Evolutionary conservation across 352 stramenopile species (phyloP).

Genomic region (Chrysophaeum taylorii): DNA sequence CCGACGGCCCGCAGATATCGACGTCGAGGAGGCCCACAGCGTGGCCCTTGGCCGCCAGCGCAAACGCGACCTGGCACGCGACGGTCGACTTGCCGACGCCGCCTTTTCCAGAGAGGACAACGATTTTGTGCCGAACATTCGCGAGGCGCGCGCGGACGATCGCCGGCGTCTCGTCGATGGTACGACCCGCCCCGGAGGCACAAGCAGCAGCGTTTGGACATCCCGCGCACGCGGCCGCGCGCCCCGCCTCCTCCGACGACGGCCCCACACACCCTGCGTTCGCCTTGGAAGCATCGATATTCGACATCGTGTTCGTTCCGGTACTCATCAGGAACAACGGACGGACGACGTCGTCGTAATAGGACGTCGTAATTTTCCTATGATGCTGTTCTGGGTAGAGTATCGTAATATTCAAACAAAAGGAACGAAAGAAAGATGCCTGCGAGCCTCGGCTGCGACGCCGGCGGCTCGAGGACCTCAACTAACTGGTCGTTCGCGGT

Average conservation of each 20-base stretch:
- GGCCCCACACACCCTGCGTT: slow-evolving; percentile 86
- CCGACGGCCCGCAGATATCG: slow-evolving; percentile 96
- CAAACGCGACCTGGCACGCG: slow-evolving; percentile 92
- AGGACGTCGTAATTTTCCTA: too few species aligned
- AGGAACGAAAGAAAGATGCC: too few species aligned
- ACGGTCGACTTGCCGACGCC: slow-evolving; percentile 98
- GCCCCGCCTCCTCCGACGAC: slow-evolving; percentile 81
- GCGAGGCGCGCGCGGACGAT: slow-evolving; percentile 49
- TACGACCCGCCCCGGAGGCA: slow-evolving; percentile 50
- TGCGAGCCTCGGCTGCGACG: too few species aligned
- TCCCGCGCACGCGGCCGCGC: slow-evolving; percentile 79
- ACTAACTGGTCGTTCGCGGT: too few species aligned
- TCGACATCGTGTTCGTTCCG: too few species aligned
- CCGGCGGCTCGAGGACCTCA: too few species aligned
- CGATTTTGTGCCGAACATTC: slow-evolving; percentile 92
- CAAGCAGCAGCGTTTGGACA: slow-evolving; percentile 95
- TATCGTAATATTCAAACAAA: too few species aligned
- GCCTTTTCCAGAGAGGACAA: slow-evolving; percentile 98
- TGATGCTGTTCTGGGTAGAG: too few species aligned
- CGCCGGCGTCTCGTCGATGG: slow-evolving; percentile 32
- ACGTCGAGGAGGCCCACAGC: slow-evolving; percentile 94
- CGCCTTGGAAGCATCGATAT: slow-evolving; percentile 41
- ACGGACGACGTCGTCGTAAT: too few species aligned
- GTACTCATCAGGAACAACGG: too few species aligned
- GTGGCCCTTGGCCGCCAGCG: slow-evolving; percentile 78